phyloP scores from a whole-genome alignment of 805 yeast species.

The Candida patagonica region DNA sequence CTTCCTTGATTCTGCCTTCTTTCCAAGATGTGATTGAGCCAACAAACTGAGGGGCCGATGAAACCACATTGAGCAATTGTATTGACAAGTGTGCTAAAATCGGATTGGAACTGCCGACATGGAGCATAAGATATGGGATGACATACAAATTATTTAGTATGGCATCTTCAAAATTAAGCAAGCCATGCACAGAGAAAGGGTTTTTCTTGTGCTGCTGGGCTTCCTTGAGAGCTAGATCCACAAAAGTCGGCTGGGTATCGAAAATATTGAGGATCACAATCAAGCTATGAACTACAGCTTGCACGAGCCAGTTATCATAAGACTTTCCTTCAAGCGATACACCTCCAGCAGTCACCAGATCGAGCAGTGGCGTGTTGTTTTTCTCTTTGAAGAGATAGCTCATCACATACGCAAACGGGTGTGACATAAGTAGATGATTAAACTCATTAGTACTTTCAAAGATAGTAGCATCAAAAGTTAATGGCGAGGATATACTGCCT shows the following conservation, averaged over 20 bases:
- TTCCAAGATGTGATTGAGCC: slow-evolving; percentile 16
- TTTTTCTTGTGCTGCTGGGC: slow-evolving; percentile 4
- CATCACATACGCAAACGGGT: slow-evolving; percentile 60
- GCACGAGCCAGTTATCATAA: slow-evolving; percentile 27
- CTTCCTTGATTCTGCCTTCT: slow-evolving; percentile 34
- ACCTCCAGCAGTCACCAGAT: slow-evolving; percentile 47
- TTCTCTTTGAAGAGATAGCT: slow-evolving; percentile 53
- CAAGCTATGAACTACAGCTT: slow-evolving; percentile 23
- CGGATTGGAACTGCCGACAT: slow-evolving; percentile 50
- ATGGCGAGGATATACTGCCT: not conserved
- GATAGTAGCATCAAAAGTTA: too few relatives aligned
- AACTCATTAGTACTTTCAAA: too few relatives aligned
- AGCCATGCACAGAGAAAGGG: slow-evolving; percentile 47
- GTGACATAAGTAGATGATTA: slow-evolving; percentile 53
- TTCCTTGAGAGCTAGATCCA: slow-evolving; percentile 40
- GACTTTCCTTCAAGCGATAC: slow-evolving; percentile 42
- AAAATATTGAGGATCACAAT: slow-evolving; percentile 16
- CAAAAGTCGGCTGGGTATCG: slow-evolving; percentile 46
- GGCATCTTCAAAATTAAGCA: slow-evolving; percentile 61
- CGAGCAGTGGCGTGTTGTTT: slow-evolving; percentile 47
- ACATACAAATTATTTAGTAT: slow-evolving; percentile 60
- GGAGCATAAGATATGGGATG: slow-evolving; percentile 65
- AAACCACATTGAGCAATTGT: slow-evolving; percentile 41
- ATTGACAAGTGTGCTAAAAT: slow-evolving; percentile 47
- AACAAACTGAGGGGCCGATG: slow-evolving; percentile 41